Percentiles rank a stretch among this genome's conserved stretches.
These are phyloP conservation scores for Bruguiera parviflora DNA, from an alignment of 345 rosid genomes.

Conservation along the genomic window DNA sequence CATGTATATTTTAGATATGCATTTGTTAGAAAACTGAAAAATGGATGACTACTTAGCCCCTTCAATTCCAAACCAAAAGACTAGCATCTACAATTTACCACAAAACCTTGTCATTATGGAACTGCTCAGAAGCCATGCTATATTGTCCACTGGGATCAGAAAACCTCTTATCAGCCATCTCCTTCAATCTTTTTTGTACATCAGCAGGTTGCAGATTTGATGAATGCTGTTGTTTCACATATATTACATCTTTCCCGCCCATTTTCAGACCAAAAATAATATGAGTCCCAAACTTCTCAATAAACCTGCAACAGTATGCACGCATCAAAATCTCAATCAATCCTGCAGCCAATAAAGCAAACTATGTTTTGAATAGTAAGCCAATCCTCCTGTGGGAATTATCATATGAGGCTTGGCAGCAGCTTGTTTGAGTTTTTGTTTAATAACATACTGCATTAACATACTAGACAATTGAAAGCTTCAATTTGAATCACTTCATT, in stretches of 20 bases:
- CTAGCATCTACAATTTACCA: slow-evolving; percentile 4
- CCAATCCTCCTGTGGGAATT: not conserved
- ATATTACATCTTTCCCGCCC: slow-evolving; percentile 96
- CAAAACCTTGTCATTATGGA: slow-evolving; percentile 41
- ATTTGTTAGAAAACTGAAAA: not conserved
- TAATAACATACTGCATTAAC: no score
- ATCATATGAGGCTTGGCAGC: not conserved
- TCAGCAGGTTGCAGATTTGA: slow-evolving; percentile 71
- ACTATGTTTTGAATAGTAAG: not conserved
- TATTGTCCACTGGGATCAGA: slow-evolving; percentile 44
- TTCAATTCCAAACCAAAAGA: not conserved
- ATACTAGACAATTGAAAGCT: no score
- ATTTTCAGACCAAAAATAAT: slow-evolving; percentile 81
- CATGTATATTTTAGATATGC: not conserved
- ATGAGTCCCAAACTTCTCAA: slow-evolving; percentile 83
- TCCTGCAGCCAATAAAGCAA: not conserved
- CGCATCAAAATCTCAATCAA: slow-evolving; percentile 4
- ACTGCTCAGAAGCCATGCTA: slow-evolving; percentile 37
- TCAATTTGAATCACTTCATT: no score
- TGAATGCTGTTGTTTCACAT: slow-evolving; percentile 76
- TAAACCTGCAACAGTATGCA: slow-evolving; percentile 50
- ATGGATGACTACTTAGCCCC: not conserved
- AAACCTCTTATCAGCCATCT: slow-evolving; percentile 84
- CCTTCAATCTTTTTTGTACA: slow-evolving; percentile 71
- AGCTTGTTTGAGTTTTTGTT: not conserved